Evolutionary conservation across 345 rosid species (phyloP), one percentile per base, ranked within the genome.

Genomic region (Noccaea bulbosa): DNA sequence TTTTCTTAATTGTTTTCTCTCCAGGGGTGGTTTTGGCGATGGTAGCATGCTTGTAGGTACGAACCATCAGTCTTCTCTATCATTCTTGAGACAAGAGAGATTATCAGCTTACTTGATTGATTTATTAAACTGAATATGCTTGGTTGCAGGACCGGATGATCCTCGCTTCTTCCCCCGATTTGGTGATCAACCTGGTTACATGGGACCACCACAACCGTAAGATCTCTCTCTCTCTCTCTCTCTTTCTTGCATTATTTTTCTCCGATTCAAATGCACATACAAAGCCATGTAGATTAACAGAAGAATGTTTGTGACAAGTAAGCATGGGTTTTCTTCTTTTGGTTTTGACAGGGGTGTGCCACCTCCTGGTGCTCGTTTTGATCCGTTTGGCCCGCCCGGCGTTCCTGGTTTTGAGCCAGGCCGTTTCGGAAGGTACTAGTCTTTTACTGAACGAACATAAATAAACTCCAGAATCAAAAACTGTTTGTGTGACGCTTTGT

Each of bases 301-400:
- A 20, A 32, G 17, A 58, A 50, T 58, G 24, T 43, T 60, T 44
- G 30, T 8, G 20, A 34, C 14, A 38, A 47, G 12, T 67, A 45
- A 62, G 51, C 30, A 61, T 6, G 51, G 33, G 11, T 40, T 7
- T 3, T n/a, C 11, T 40, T 7, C 1, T n/a, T 53, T 53, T 35
- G 34, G 60, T 16, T 3, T 69, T 58, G 72, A 74, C 88, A 91
- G 98, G 65, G 88, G 88, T 48, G 73, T 78, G 52, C 97, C 94
- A 67, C 97, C 97, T 12, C 97, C 96, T 8, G 98, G 98, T 78
- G 93, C 97, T 65, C 93, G 95, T 51, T 91, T 87, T 69, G 96
- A 93, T 80, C 97, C 99, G 2, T 84, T 65, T 67, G 99, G 99
- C 14, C 99, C 98, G 0, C 95, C 98, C 7, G 83, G 80, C 5